Evolutionary conservation across 2,329 filamentous ascomycete genomes (phyloP).

Genomic region (Ceratocystis ficicola): DNA sequence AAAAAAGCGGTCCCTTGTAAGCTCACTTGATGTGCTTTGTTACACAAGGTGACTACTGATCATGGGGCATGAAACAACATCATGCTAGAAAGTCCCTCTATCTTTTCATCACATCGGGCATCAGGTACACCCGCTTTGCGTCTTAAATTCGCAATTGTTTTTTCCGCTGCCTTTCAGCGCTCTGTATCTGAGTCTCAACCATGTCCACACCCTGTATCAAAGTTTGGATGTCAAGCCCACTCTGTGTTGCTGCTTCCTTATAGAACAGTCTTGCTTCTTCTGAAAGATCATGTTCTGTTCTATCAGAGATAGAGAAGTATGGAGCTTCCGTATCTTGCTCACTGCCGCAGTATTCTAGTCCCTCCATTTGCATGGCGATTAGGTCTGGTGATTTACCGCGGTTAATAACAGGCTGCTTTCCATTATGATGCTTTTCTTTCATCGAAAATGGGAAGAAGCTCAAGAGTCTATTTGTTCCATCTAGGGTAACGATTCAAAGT

Average conservation of each 20-base stretch:
- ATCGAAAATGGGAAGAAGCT: slow-evolving; percentile 16
- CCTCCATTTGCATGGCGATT: not conserved
- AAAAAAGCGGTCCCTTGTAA: not conserved
- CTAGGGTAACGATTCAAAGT: not conserved
- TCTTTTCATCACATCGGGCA: not conserved
- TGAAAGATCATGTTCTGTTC: slow-evolving; percentile 19
- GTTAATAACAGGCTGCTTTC: not conserved
- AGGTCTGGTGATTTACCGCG: not conserved
- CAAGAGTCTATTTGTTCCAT: slow-evolving; percentile 8
- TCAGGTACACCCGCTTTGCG: too few relatives aligned
- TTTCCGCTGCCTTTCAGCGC: slow-evolving; percentile 13
- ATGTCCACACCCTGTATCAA: slow-evolving; percentile 22
- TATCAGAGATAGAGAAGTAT: slow-evolving; percentile 18
- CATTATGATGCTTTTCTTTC: not conserved
- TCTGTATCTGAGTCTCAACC: slow-evolving; percentile 21
- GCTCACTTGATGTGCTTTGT: not conserved
- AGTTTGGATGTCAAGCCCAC: slow-evolving; percentile 18
- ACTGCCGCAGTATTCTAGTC: not conserved
- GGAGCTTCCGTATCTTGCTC: not conserved
- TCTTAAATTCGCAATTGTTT: not conserved
- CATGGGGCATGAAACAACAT: not conserved
- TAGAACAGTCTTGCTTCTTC: slow-evolving; percentile 21
- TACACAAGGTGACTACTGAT: not conserved
- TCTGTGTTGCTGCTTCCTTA: slow-evolving; percentile 16
- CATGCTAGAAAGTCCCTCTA: not conserved